Percentiles rank a stretch among this genome's conserved stretches.
phyloP scores from a whole-genome alignment of 768 basidiomycete species.

The Mycena epipterygia region DNA sequence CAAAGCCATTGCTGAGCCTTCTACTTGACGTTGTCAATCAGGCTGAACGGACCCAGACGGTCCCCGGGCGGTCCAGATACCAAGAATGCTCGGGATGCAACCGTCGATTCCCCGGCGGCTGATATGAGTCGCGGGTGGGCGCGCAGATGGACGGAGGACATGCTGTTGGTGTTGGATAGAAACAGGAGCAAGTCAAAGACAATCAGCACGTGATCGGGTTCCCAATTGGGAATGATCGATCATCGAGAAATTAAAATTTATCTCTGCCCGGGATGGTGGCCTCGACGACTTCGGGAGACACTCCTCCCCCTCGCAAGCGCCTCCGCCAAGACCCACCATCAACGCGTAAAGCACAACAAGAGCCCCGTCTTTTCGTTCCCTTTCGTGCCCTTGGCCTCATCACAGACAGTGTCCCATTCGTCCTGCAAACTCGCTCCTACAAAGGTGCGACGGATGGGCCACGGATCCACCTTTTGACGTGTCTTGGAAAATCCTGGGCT shows the following conservation, averaged over 20 bases:
- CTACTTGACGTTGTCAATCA: constrained; percentile 26
- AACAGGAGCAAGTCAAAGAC: neutral
- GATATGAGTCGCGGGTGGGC: neutral
- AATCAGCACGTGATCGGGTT: neutral
- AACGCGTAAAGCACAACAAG: constrained; percentile 42
- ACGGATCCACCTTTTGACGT: constrained; percentile 86
- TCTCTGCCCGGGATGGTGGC: constrained; percentile 15
- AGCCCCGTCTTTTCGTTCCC: constrained; percentile 84
- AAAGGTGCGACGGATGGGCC: constrained; percentile 91
- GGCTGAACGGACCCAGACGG: neutral
- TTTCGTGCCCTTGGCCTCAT: constrained; percentile 96
- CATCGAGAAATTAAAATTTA: too few species aligned
- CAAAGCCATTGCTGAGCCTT: constrained; percentile 9
- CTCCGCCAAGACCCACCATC: constrained; percentile 53
- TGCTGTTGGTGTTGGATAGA: neutral
- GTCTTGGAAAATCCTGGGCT: constrained; percentile 91
- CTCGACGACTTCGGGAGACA: constrained; percentile 36
- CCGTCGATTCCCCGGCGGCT: neutral
- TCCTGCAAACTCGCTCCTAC: constrained; percentile 85
- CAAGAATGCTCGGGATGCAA: neutral
- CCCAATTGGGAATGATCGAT: constrained; percentile 3
- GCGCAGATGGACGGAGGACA: neutral
- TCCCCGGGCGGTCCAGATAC: neutral
- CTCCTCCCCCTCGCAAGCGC: constrained; percentile 66
- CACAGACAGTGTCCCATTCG: constrained; percentile 92